These are phyloP conservation scores for Spatholobus suberectus DNA, from an alignment of 306 rosid genomes.

Conservation along the genomic window DNA sequence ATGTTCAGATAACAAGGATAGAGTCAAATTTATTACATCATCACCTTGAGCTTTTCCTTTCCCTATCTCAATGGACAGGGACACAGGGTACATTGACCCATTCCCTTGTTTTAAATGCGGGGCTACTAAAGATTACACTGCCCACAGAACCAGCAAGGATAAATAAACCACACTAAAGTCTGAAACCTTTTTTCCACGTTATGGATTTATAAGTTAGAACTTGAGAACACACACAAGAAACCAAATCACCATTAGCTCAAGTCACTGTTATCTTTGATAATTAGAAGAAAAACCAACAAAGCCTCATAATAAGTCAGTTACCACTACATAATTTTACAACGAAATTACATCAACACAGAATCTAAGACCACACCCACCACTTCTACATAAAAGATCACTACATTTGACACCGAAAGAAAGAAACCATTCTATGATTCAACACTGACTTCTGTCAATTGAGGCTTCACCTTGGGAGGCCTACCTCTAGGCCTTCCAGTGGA, in stretches of 20 bases:
- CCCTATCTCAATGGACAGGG: neutral
- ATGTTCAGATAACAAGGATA: neutral
- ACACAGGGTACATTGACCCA: neutral
- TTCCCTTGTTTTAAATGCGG: neutral
- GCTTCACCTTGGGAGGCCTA: constrained; percentile 88
- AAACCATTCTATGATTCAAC: constrained; percentile 55
- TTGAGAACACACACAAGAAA: neutral
- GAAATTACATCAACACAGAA: constrained; percentile 45
- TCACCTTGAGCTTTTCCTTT: neutral
- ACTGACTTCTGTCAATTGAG: constrained; percentile 66
- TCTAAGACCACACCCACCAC: constrained; percentile 32
- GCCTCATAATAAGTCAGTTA: constrained; percentile 28
- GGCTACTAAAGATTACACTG: neutral
- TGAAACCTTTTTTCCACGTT: neutral
- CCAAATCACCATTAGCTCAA: constrained; percentile 30
- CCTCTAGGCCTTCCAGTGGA: constrained; percentile 66
- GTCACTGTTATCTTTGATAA: constrained; percentile 41
- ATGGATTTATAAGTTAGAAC: neutral
- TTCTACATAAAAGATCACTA: constrained; percentile 15
- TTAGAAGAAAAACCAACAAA: constrained; percentile 39
- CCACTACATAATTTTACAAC: constrained; percentile 57
- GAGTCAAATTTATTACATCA: constrained; percentile 14
- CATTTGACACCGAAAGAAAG: neutral
- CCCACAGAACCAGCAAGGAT: neutral
- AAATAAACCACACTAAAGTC: neutral